Evolutionary conservation across 2,329 filamentous ascomycete genomes (phyloP), one percentile per base, ranked within the genome.

Genomic region (Verticillium nonalfalfae): DNA sequence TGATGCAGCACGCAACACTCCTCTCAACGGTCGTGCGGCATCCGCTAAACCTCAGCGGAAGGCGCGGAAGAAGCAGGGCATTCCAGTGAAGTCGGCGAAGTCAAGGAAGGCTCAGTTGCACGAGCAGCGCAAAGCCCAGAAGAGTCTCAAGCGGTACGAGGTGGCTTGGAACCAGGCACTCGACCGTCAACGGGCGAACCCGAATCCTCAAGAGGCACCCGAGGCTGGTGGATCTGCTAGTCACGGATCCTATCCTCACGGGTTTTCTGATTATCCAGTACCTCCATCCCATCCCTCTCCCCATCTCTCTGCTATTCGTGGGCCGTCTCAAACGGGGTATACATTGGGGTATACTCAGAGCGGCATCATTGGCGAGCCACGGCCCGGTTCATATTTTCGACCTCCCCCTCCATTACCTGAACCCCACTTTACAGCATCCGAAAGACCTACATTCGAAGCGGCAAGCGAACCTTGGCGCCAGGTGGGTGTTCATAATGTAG

Each of bases 141-240:
- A 26, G 45, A 52, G 45, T 40, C 64, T 65, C 21, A 60, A 60
- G 10, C 60, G 63, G 26, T 65, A 65, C 36, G 60, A 65, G 56
- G 63, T 62, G 55, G 63, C 62, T 33, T 56, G 60, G 26, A 60
- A 65, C 18, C 57, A 56, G n/a, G 62, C 62, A 11, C 60, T 62
- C 62, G 56, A 39, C 38, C 56, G 56, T 15, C 56, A 58, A 36
- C 56, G 56, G 33, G 56, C 56, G 4, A 31, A 56, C 2, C 54
- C 26, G 2, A 9, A 7, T 14, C 54, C 13, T 15, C 26, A 45
- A 39, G 33, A 34, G 33, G 18, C 15, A n/a, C 35, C 18, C 9
- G 21, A 39, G 34, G n/a, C 56, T 13, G 55, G 31, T 18, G 62
- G 57, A 56, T 62, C 63, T 58, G 63, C 38, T 38, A 62, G 62